A percentile compares a stretch with the other conserved stretches of the same genome.
Conservation (phyloP, 2,329 filamentous ascomycete genomes). For the Sporothrix euskadiensis region DNA sequence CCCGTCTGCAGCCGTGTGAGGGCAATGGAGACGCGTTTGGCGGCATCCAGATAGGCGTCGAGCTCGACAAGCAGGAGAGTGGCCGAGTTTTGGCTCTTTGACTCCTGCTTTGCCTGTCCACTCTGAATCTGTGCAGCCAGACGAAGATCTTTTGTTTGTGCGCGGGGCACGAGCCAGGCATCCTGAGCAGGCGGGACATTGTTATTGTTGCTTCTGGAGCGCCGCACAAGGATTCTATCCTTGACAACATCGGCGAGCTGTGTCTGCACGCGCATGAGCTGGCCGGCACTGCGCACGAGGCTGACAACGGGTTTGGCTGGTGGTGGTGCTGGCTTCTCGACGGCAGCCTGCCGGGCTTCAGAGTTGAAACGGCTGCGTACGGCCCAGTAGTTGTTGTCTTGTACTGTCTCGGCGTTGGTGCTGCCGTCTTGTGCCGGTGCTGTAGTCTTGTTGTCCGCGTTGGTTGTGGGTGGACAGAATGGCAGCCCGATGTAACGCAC, state of each 20-base stretch:
- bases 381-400: constrained; percentile 2
- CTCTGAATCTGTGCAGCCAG: neutral
- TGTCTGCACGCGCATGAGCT: constrained; percentile 70
- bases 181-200: constrained; percentile 16
- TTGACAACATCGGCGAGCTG: constrained; percentile 71
- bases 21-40: constrained; percentile 39
- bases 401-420: neutral
- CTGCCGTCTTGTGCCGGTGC: neutral
- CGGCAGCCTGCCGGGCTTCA: constrained; percentile 24
- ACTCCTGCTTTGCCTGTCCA: neutral
- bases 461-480: neutral
- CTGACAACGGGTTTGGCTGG: constrained; percentile 12
- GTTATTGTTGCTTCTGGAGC: neutral
- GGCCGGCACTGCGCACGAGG: constrained; percentile 27
- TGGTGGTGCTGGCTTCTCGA: constrained; percentile 30
- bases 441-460: neutral
- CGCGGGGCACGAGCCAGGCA: constrained; percentile 29
- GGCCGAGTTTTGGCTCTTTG: constrained; percentile 10
- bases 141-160: constrained; percentile 25
- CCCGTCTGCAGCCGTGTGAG: constrained; percentile 27
- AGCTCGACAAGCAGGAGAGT: constrained; percentile 68
- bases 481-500: neutral
- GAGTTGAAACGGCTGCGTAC: neutral
- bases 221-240: neutral
- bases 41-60: constrained; percentile 70